These are phyloP conservation scores for Pseudodiploospora longispora DNA, from an alignment of 2,329 filamentous ascomycete genomes.

Conservation along the genomic window DNA sequence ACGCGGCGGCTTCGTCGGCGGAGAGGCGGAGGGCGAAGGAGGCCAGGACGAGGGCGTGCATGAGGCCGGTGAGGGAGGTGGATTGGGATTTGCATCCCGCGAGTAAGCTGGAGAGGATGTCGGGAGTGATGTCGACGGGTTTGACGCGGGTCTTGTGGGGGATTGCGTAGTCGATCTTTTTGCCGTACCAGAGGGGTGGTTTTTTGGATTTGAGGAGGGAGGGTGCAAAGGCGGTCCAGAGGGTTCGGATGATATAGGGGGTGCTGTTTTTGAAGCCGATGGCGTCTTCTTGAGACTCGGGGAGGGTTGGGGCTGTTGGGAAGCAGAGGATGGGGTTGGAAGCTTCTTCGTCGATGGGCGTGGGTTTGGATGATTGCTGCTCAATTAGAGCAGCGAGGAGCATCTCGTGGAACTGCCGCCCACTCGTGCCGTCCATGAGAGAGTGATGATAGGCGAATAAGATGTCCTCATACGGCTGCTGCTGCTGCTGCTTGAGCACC, in stretches of 20 bases:
- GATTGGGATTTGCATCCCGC: constrained; percentile 30
- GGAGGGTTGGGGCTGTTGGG: constrained; percentile 21
- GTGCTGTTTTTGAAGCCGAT: constrained; percentile 32
- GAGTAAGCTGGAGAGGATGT: constrained; percentile 24
- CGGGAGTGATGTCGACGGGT: constrained; percentile 26
- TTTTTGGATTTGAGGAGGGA: constrained; percentile 24
- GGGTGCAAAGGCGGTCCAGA: constrained; percentile 34
- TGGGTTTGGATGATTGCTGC: background rate
- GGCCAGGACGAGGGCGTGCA: constrained; percentile 37
- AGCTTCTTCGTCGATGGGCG: background rate
- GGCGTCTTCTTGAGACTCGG: constrained; percentile 31
- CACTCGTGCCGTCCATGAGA: constrained; percentile 43
- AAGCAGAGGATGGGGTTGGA: constrained; percentile 22
- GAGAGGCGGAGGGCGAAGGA: constrained; percentile 33
- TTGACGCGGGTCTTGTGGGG: constrained; percentile 29
- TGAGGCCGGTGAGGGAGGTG: constrained; percentile 39
- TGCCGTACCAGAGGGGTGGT: constrained; percentile 31
- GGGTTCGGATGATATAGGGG: constrained; percentile 29
- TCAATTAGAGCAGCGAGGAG: constrained; percentile 35
- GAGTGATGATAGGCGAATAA: constrained; percentile 45
- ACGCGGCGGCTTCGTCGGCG: constrained; percentile 20
- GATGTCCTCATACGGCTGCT: constrained; percentile 22
- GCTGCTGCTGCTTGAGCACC: constrained; percentile 5
- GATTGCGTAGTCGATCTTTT: constrained; percentile 24
- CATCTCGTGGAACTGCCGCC: constrained; percentile 39